A percentile compares a stretch with the other conserved stretches of the same genome.
Conservation (phyloP, 2,329 filamentous ascomycete species). For the Grosmannia huntii region DNA sequence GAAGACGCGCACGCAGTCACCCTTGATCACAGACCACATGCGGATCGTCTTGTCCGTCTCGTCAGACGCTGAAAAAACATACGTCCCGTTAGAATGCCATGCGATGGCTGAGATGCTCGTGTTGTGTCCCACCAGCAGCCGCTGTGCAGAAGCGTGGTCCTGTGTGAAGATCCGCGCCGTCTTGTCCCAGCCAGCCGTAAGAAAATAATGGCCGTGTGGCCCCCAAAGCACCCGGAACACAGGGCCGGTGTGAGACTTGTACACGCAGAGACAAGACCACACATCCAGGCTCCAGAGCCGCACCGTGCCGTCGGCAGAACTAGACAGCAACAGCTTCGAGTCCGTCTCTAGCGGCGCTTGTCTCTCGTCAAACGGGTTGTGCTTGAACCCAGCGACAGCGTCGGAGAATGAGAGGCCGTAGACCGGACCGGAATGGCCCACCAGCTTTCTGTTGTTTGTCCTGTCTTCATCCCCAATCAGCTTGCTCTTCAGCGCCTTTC, state of each 20-base stretch:
- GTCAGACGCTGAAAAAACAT: slow-evolving; percentile 84
- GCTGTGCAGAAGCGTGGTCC: slow-evolving; percentile 78
- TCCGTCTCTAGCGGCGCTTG: slow-evolving; percentile 33
- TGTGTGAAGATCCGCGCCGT: slow-evolving; percentile 86
- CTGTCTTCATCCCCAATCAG: slow-evolving; percentile 46
- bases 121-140: slow-evolving; percentile 85
- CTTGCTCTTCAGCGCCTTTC: slow-evolving; percentile 61
- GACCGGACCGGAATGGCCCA: slow-evolving; percentile 82
- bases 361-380: slow-evolving; percentile 38
- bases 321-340: slow-evolving; percentile 72
- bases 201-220: slow-evolving; percentile 90
- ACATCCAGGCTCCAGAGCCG: slow-evolving; percentile 87
- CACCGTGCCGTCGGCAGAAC: slow-evolving; percentile 74
- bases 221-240: slow-evolving; percentile 84
- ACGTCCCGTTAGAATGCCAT: slow-evolving; percentile 90
- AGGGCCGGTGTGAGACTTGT: slow-evolving; percentile 83
- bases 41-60: slow-evolving; percentile 79
- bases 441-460: slow-evolving; percentile 55
- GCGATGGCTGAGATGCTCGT: slow-evolving; percentile 82
- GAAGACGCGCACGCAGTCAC: slow-evolving; percentile 80
- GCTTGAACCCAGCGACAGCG: slow-evolving; percentile 42
- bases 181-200: slow-evolving; percentile 77
- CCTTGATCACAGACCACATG: slow-evolving; percentile 92
- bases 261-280: slow-evolving; percentile 86
- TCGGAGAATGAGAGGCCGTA: slow-evolving; percentile 82